Base-by-base conservation (phyloP, 2,329 filamentous ascomycete species). In the Thelonectria discophora region DNA sequence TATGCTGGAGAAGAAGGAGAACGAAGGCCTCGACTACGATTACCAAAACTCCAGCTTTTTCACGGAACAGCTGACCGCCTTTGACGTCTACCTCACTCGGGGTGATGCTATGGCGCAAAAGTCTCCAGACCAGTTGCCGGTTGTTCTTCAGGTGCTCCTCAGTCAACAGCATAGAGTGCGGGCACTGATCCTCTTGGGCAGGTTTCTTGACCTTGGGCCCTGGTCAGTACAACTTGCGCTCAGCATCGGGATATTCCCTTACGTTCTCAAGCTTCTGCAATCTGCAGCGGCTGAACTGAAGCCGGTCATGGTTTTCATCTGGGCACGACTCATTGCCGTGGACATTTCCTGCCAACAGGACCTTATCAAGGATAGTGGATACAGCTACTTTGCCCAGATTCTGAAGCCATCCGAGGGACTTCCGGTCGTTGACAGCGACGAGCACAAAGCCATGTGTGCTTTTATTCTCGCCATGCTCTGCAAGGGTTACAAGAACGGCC, bases 221-320 rank as follows among this genome's bases (percentile, higher is more conserved):
- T 99, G 95, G 95, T 96, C 95, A 30, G 95, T 99, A n/a, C 95
- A 98, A 75, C 87, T 99, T 42, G 95, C 95, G 15, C 84, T 99
- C 15, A 97, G 94, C 76, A 99, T 99, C 64, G 95, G 95, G 21
- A 99, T 99, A 65, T 99, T 99, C 77, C 95, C 95, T 0, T 99
- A 99, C 74, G 95, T 99, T n/a, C 81, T 99, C 34, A 99, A 99
- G 78, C 83, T 99, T 24, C 82, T 99, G 17, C 95, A 99, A 76
- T 98, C 95, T 5, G 94, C 96, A 48, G 95, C 95, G 0, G 87
- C 93, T 48, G 95, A 99, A 76, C 80, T 99, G 64, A 98, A 98
- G 74, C 94, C 95, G 0, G 94, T 98, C 62, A 98, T 99, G 95
- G 94, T 99, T 5, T 99, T 98, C 77, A 99, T 99, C 65, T 99